Evolutionary conservation across 2,329 filamentous ascomycete species (phyloP).

Genomic region (Whalleya microplaca): DNA sequence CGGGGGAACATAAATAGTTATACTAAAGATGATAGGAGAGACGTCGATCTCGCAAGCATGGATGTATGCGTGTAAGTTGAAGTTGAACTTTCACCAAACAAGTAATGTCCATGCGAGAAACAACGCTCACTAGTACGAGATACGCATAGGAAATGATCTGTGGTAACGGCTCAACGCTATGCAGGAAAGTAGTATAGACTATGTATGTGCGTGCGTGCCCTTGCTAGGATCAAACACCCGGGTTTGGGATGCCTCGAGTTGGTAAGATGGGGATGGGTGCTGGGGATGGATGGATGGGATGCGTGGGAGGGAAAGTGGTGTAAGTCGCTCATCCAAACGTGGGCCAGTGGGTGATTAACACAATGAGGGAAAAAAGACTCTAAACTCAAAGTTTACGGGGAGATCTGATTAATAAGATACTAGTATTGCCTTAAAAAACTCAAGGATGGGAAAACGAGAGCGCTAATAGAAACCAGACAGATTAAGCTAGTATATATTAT

Average conservation of each 20-base stretch:
- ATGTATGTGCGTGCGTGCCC: slow-evolving; percentile 8
- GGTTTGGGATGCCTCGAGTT: slow-evolving; percentile 16
- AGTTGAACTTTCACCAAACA: not conserved
- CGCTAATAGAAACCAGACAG: not conserved
- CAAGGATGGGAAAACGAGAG: not conserved
- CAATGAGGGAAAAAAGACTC: not conserved
- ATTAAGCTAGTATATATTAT: not conserved
- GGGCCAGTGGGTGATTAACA: not conserved
- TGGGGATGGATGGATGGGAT: slow-evolving; percentile 2
- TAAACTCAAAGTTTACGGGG: not conserved
- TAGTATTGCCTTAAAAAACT: not conserved
- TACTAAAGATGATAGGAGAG: slow-evolving; percentile 20
- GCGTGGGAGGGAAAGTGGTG: slow-evolving; percentile 2
- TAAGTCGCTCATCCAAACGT: not conserved
- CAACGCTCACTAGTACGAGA: slow-evolving; percentile 2
- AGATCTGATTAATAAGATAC: not conserved
- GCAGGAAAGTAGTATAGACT: slow-evolving; percentile 25
- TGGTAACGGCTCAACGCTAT: slow-evolving; percentile 17
- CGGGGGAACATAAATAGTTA: slow-evolving; percentile 19
- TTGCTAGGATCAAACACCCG: slow-evolving; percentile 24
- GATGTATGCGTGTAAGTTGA: slow-evolving; percentile 7
- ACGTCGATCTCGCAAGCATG: slow-evolving; percentile 10
- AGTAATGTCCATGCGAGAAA: not conserved
- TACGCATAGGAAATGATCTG: slow-evolving; percentile 9
- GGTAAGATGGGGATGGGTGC: slow-evolving; percentile 16